Evolutionary conservation across 1,284 basidiomycete species (phyloP).

Genomic region (Hypsizygus ulmarius): DNA sequence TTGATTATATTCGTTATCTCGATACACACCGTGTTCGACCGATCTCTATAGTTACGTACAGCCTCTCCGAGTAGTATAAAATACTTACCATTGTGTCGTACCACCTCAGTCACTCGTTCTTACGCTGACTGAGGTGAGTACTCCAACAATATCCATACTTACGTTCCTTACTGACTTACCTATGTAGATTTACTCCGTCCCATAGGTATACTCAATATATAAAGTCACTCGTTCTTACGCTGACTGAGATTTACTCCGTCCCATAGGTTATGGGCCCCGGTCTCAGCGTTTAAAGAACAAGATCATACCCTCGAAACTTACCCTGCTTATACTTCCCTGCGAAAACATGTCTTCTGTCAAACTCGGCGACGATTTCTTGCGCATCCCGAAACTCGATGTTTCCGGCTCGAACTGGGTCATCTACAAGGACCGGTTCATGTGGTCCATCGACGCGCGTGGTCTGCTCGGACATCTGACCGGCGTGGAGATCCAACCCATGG

Average conservation of each 20-base stretch:
- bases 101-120: slow-evolving; percentile 3
- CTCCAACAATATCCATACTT: neutral
- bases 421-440: slow-evolving; percentile 20
- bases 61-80: slow-evolving; percentile 6
- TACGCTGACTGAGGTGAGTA: slow-evolving; percentile 6
- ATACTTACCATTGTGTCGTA: slow-evolving; percentile 22
- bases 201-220: neutral
- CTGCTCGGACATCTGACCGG: slow-evolving; percentile 19
- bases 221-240: too few relatives aligned
- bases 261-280: too few relatives aligned
- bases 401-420: slow-evolving; percentile 24
- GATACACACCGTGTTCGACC: too few relatives aligned
- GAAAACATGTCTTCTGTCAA: neutral
- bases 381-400: slow-evolving; percentile 22
- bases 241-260: too few relatives aligned
- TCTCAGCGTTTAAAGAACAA: too few relatives aligned
- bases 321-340: neutral
- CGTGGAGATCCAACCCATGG: slow-evolving; percentile 8
- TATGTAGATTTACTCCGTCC: neutral
- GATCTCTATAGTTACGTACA: too few relatives aligned
- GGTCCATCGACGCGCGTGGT: slow-evolving; percentile 17
- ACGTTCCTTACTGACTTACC: slow-evolving; percentile 1
- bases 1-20: too few relatives aligned
- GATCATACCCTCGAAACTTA: neutral
- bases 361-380: slow-evolving; percentile 18